phyloP scores from a whole-genome alignment of 768 basidiomycete species.

The Epithele typhae region DNA sequence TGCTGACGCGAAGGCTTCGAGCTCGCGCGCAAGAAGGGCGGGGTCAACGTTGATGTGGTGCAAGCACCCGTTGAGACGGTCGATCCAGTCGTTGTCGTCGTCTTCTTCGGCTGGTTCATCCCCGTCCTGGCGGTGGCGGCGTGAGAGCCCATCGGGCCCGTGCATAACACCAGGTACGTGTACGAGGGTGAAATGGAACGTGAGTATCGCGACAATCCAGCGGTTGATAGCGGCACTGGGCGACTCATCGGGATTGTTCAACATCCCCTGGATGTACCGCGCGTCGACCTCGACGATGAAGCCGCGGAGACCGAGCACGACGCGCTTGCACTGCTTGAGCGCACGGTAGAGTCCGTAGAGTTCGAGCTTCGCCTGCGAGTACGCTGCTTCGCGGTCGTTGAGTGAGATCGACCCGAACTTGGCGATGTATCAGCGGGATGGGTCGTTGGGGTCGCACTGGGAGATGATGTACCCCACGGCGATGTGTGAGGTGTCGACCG shows the following conservation, averaged over 20 bases:
- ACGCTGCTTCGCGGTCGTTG: conserved; percentile 22
- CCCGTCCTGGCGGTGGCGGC: conserved; percentile 7
- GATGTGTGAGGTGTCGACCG: conserved; percentile 23
- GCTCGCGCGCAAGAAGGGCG: too few species aligned
- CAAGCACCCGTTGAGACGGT: conserved; percentile 10
- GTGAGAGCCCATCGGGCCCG: conserved; percentile 31
- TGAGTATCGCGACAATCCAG: conserved; percentile 37
- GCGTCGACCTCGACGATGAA: conserved; percentile 37
- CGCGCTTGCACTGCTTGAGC: conserved; percentile 17
- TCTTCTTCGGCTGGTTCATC: neutral
- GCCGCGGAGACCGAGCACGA: conserved; percentile 28
- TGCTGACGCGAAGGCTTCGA: too few species aligned
- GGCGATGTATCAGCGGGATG: conserved; percentile 18
- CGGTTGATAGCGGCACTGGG: conserved; percentile 36
- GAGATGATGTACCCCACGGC: conserved; percentile 24
- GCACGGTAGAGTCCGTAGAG: conserved; percentile 21
- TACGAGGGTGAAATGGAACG: conserved; percentile 32
- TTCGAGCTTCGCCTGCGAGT: conserved; percentile 26
- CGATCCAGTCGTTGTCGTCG: conserved; percentile 14
- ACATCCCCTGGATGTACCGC: conserved; percentile 34
- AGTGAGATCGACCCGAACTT: conserved; percentile 37
- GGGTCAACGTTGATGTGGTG: conserved; percentile 6
- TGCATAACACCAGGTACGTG: conserved; percentile 30
- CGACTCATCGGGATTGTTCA: conserved; percentile 35
- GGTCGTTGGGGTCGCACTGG: conserved; percentile 18